phyloP scores from a whole-genome alignment of 2,329 filamentous ascomycete species.

The Pleomassaria siparia region DNA sequence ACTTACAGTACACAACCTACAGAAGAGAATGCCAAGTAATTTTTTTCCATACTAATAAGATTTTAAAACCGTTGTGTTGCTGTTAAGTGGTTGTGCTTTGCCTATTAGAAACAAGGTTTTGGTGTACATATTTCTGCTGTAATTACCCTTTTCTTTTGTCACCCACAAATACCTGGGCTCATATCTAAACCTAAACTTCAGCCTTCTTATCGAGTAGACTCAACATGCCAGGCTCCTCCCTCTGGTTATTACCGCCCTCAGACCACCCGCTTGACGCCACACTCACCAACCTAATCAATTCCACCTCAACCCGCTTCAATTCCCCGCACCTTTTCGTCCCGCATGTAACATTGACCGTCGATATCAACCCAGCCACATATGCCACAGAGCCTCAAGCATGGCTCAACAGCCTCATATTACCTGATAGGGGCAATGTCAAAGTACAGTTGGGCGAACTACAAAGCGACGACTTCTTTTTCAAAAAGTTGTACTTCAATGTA shows the following conservation, averaged over 20 bases:
- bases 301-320: slow-evolving; percentile 34
- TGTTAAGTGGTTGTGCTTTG: no score
- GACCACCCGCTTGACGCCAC: slow-evolving; percentile 30
- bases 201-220: not conserved
- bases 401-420: slow-evolving; percentile 37
- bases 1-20: no score
- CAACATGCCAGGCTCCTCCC: slow-evolving; percentile 45
- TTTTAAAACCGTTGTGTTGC: no score
- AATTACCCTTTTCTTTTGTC: no score
- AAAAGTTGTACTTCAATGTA: slow-evolving; percentile 44
- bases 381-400: slow-evolving; percentile 38
- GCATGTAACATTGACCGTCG: slow-evolving; percentile 47
- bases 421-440: slow-evolving; percentile 15
- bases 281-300: slow-evolving; percentile 38
- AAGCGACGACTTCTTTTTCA: slow-evolving; percentile 42
- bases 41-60: no score
- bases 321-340: slow-evolving; percentile 44
- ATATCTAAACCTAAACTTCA: not conserved
- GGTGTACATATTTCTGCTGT: no score
- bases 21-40: no score
- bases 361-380: slow-evolving; percentile 30
- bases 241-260: slow-evolving; percentile 47
- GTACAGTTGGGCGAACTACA: slow-evolving; percentile 34
- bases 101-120: no score
- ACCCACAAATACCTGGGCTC: no score